Evolutionary conservation across 1,284 basidiomycete genomes (phyloP), one percentile per base, ranked within the genome.

Genomic region (Erythrobasidium hasegawianum): DNA sequence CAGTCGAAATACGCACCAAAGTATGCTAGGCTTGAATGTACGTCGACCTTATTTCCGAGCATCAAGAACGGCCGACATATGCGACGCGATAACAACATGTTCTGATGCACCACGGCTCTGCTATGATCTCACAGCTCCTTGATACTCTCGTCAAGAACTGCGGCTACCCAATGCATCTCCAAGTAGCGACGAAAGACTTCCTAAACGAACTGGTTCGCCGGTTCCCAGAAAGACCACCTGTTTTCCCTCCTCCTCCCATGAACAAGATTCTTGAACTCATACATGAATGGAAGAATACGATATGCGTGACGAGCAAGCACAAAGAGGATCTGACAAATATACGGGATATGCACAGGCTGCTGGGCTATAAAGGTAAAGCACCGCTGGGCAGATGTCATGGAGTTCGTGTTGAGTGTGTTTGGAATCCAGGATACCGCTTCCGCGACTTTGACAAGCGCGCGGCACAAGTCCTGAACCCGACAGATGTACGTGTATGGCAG

Each of bases 161-260:
- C 76, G 95, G 95, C 73, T 98, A 98, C 79, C 87, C 94, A 0
- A 88, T 98, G 69, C 95, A 98, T 75, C 86, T 99, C 24, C 95
- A 98, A 78, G 89, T 98, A 72, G 84, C 89, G n/a, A 98, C 96
- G 24, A 98, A 99, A 77, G 96, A 97, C 76, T 99, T 98, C 75
- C 82, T 98, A 20, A 98, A 99, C 78, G 95, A 97, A 78, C 88
- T 99, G 74, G 96, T 99, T 26, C 87, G 94, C 52, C 85, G 95
- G 68, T 98, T 99, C 78, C 96, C 96, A 9, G 96, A 99, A 79
- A 85, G 95, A 47, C 95, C 95, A 2, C 95, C 96, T 0, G 88
- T 91, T 9, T 94, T 96, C 76, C 90, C 91, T 0, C 90, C 90
- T 5, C 87, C 92, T 14, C 89, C 96, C 71, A 97, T 97, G 93